Evolutionary conservation across 306 rosid species (phyloP).

Genomic region (Trifolium pratense): DNA sequence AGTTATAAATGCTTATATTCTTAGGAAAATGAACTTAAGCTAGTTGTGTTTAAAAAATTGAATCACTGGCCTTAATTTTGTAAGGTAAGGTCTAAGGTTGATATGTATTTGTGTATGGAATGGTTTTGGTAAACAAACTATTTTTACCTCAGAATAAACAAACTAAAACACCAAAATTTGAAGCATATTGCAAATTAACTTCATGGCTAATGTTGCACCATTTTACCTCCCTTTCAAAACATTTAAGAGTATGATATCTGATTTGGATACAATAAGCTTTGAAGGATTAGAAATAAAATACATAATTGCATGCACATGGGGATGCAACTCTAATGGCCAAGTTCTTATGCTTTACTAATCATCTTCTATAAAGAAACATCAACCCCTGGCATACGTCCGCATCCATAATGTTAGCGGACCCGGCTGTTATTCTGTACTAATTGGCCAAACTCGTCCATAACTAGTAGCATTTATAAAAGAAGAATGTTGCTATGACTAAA

Average conservation of each 20-base stretch:
- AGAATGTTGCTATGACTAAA: slow-evolving; percentile 24
- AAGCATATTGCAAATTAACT: neutral
- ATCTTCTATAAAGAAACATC: slow-evolving; percentile 3
- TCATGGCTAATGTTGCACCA: neutral
- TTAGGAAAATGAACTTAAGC: neutral
- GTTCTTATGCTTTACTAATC: neutral
- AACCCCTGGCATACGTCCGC: neutral
- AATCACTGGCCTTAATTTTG: neutral
- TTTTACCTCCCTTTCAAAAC: neutral
- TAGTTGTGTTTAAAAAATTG: neutral
- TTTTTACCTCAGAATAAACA: neutral
- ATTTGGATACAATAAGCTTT: neutral
- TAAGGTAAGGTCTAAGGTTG: neutral
- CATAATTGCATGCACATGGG: neutral
- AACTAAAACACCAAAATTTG: neutral
- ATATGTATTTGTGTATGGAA: neutral
- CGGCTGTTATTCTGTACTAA: neutral
- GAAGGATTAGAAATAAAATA: slow-evolving; percentile 3
- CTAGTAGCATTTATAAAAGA: slow-evolving; percentile 7
- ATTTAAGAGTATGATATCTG: neutral
- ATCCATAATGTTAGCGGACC: neutral
- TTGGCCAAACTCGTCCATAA: neutral
- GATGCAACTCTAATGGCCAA: slow-evolving; percentile 1
- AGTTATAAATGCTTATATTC: neutral
- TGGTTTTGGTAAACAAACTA: neutral